These are phyloP conservation scores for Phytophthora pseudosyringae DNA, from an alignment of 352 stramenopile genomes.

Conservation along the genomic window DNA sequence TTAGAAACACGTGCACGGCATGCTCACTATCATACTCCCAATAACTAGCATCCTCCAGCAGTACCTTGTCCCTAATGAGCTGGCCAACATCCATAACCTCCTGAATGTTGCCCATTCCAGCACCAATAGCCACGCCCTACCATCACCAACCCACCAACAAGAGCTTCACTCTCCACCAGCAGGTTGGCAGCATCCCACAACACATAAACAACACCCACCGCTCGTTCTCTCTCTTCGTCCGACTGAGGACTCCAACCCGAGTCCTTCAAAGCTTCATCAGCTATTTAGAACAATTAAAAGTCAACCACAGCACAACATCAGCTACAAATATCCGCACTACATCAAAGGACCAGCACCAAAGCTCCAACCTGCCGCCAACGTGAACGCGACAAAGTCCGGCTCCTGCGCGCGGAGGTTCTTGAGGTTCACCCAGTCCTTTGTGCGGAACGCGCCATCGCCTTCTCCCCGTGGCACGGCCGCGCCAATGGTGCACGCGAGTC, in stretches of 20 bases:
- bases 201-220: slow-evolving; percentile 36
- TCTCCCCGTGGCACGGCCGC: slow-evolving; percentile 72
- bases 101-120: slow-evolving; percentile 88
- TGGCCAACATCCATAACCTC: slow-evolving; percentile 83
- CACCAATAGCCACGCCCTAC: slow-evolving; percentile 85
- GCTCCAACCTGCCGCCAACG: slow-evolving; percentile 72
- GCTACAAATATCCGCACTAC: neutral
- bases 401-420: slow-evolving; percentile 77
- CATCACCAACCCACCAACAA: neutral
- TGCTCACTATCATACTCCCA: neutral
- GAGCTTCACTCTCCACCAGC: too few relatives aligned
- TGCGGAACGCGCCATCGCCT: slow-evolving; percentile 57
- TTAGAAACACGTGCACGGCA: neutral
- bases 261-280: slow-evolving; percentile 83
- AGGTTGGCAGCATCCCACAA: too few relatives aligned
- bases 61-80: slow-evolving; percentile 71
- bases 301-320: slow-evolving; percentile 9
- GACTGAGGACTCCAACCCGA: slow-evolving; percentile 66
- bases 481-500: slow-evolving; percentile 74
- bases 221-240: slow-evolving; percentile 71
- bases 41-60: neutral
- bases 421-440: slow-evolving; percentile 73
- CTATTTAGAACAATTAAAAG: slow-evolving; percentile 32
- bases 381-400: slow-evolving; percentile 88
- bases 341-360: neutral